A percentile compares a stretch with the other conserved stretches of the same genome.
These are phyloP conservation scores for Xylaria digitata DNA, from an alignment of 2,329 filamentous ascomycete species.

Conservation along the genomic window DNA sequence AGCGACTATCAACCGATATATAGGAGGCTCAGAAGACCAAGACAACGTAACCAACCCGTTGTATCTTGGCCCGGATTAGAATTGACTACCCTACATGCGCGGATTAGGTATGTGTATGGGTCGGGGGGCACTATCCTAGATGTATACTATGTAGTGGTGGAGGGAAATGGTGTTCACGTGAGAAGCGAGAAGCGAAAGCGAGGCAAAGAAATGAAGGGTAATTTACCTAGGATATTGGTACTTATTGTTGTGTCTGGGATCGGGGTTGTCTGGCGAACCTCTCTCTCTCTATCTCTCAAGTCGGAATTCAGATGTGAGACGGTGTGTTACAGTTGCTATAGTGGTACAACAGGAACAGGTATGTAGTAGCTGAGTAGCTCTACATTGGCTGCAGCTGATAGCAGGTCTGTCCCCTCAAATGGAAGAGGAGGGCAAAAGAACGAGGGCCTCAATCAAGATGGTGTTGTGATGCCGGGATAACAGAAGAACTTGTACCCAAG, in stretches of 20 bases:
- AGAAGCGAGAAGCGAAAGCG: not conserved
- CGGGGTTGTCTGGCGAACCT: not conserved
- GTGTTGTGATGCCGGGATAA: conserved; percentile 29
- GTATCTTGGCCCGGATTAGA: conserved; percentile 15
- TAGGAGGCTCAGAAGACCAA: conserved; percentile 3
- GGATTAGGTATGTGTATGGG: not conserved
- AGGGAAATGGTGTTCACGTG: not conserved
- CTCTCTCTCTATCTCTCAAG: not conserved
- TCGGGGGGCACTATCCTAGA: not conserved
- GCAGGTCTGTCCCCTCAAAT: not conserved
- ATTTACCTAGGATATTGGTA: conserved; percentile 17
- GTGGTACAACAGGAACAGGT: not conserved
- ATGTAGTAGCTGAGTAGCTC: not conserved
- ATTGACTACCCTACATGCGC: not conserved
- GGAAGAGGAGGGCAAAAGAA: not conserved
- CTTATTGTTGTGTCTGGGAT: conserved; percentile 14
- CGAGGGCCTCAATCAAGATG: conserved; percentile 28
- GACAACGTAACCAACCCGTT: not conserved
- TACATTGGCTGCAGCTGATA: not conserved
- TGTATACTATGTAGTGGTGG: not conserved
- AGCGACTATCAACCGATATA: conserved; percentile 4
- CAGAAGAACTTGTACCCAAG: conserved; percentile 22
- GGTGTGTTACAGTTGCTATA: too few species aligned
- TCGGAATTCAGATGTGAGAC: not conserved
- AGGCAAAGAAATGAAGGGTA: conserved; percentile 17